phyloP scores from a whole-genome alignment of 805 yeast species.

The Wickerhamomyces canadensis region DNA sequence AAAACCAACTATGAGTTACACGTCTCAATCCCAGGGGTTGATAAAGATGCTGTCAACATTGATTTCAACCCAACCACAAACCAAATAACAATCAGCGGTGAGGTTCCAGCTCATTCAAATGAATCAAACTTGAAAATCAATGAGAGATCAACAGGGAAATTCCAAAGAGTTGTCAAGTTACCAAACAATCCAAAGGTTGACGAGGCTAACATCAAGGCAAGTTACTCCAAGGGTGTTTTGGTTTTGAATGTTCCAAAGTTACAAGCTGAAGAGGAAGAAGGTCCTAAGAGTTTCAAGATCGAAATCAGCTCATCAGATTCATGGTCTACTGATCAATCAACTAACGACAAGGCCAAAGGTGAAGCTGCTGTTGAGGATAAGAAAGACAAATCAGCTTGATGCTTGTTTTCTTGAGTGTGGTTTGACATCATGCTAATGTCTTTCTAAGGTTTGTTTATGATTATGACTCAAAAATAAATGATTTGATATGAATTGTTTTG shows the following conservation, averaged over 20 bases:
- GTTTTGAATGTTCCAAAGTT: constrained; percentile 37
- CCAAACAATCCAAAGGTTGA: constrained; percentile 34
- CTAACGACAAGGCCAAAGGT: too few species aligned
- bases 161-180: constrained; percentile 37
- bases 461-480: too few species aligned
- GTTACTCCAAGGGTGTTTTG: constrained; percentile 40
- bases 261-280: constrained; percentile 17
- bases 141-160: constrained; percentile 34
- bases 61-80: constrained; percentile 42
- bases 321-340: constrained; percentile 10
- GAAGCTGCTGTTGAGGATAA: too few species aligned
- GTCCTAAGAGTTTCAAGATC: constrained; percentile 22
- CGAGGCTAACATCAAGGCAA: constrained; percentile 40
- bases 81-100: constrained; percentile 39
- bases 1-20: constrained; percentile 36
- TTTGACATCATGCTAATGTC: too few species aligned
- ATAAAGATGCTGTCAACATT: constrained; percentile 36
- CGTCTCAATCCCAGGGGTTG: constrained; percentile 44
- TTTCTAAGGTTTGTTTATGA: too few species aligned
- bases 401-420: too few species aligned
- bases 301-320: constrained; percentile 26
- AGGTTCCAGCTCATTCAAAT: constrained; percentile 27
- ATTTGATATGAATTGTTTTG: too few species aligned
- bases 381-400: too few species aligned
- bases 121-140: constrained; percentile 25